Percentiles rank a stretch among this genome's conserved stretches.
Evolutionary conservation across 192 early-diverging fungal species (phyloP).

Genomic region (Coemansia sp.): DNA sequence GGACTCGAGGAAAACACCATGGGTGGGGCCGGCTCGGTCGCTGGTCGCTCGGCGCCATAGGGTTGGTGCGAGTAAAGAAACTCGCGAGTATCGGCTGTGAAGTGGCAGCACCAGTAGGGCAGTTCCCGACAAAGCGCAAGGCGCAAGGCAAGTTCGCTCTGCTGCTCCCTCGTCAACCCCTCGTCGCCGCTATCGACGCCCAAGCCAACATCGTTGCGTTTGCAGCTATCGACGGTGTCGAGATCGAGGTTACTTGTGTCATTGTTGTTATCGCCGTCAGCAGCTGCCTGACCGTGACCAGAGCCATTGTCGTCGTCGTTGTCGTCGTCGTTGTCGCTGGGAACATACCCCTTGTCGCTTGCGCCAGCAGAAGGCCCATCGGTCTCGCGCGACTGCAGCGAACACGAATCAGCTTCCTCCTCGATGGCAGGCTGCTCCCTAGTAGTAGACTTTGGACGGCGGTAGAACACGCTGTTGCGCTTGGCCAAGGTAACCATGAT

Average conservation of each 20-base stretch:
- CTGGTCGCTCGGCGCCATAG: constrained; percentile 1
- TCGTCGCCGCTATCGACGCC: not conserved
- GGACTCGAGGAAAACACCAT: not conserved
- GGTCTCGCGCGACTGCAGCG: not conserved
- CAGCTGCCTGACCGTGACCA: not conserved
- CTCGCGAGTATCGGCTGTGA: constrained; percentile 22
- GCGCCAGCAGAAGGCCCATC: constrained; percentile 1
- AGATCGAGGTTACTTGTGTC: too few relatives aligned
- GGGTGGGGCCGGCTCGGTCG: not conserved
- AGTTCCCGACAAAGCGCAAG: constrained; percentile 17
- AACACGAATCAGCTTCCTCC: not conserved
- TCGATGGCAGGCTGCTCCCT: not conserved
- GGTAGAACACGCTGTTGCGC: constrained; percentile 36
- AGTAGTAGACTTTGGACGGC: constrained; percentile 11
- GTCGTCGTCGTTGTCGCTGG: constrained; percentile 4
- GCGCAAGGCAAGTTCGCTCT: constrained; percentile 4
- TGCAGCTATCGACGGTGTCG: too few relatives aligned
- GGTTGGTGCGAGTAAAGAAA: constrained; percentile 16
- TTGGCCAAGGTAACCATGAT: not conserved
- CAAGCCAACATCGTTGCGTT: not conserved
- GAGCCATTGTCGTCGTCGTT: not conserved
- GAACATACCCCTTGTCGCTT: constrained; percentile 12
- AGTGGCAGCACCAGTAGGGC: constrained; percentile 34
- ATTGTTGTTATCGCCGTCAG: not conserved
- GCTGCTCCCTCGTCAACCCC: not conserved